Evolutionary conservation across 768 basidiomycete genomes (phyloP).

Genomic region (Lactifluus pinguis): DNA sequence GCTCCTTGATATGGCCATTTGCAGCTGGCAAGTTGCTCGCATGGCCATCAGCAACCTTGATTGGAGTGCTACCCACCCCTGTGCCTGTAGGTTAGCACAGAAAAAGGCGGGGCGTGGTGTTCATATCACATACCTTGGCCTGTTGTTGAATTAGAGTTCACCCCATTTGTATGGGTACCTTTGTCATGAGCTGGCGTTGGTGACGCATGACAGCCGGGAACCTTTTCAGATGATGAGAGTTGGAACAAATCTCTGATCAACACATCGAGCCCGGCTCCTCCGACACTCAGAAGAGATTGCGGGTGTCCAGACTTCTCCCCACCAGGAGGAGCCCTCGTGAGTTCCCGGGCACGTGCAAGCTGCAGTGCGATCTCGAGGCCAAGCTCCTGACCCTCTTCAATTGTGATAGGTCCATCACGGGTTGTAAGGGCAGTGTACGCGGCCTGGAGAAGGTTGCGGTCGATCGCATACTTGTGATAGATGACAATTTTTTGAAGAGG

Average conservation of each 20-base stretch:
- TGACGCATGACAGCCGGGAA: not conserved
- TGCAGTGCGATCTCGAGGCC: constrained; percentile 47
- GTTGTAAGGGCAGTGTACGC: constrained; percentile 45
- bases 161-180: not conserved
- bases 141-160: not conserved
- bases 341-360: constrained; percentile 48
- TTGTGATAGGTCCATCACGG: constrained; percentile 41
- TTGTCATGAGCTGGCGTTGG: not conserved
- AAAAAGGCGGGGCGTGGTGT: not conserved
- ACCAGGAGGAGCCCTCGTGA: not conserved
- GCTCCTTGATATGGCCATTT: not conserved
- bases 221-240: not conserved
- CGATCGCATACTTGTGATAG: constrained; percentile 47
- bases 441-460: constrained; percentile 40
- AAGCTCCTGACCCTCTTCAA: constrained; percentile 49
- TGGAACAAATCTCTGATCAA: constrained; percentile 15
- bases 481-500: constrained; percentile 47
- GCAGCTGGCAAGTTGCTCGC: not conserved
- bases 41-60: not conserved
- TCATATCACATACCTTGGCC: constrained; percentile 10
- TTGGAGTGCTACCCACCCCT: not conserved
- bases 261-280: constrained; percentile 6
- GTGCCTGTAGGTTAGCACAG: not conserved
- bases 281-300: not conserved
- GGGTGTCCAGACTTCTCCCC: not conserved